Conservation (phyloP, 768 basidiomycete species). For the Lentinula sp. region DNA sequence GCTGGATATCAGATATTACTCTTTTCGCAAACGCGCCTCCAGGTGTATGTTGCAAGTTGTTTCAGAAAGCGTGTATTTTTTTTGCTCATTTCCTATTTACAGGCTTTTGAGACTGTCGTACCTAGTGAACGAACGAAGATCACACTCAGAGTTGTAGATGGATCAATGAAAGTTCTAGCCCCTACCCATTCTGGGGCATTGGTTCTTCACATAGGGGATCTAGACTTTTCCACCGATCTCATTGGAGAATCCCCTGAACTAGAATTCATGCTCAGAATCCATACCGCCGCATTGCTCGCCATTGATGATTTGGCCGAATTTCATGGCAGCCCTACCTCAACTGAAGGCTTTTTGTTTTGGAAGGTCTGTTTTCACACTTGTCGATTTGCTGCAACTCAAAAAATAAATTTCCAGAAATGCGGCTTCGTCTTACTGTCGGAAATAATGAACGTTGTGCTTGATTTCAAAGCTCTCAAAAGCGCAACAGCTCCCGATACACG, state of each 20-base stretch:
- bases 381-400: background rate
- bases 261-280: slow-evolving; percentile 41
- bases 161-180: slow-evolving; percentile 57
- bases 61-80: background rate
- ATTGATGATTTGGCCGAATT: slow-evolving; percentile 46
- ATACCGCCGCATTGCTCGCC: slow-evolving; percentile 44
- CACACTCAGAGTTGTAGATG: slow-evolving; percentile 57
- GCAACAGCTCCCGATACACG: slow-evolving; percentile 23
- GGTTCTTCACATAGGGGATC: slow-evolving; percentile 58
- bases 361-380: slow-evolving; percentile 42
- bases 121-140: slow-evolving; percentile 83
- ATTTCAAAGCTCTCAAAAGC: slow-evolving; percentile 26
- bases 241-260: slow-evolving; percentile 59
- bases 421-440: slow-evolving; percentile 71
- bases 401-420: slow-evolving; percentile 28
- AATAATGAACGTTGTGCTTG: slow-evolving; percentile 42
- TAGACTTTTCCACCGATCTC: slow-evolving; percentile 69
- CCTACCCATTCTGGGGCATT: slow-evolving; percentile 57
- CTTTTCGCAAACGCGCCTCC: slow-evolving; percentile 77
- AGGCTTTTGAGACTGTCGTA: slow-evolving; percentile 90
- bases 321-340: slow-evolving; percentile 10
- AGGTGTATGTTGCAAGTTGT: slow-evolving; percentile 50
- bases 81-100: background rate
- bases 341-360: slow-evolving; percentile 49
- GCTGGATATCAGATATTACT: slow-evolving; percentile 56